Base-by-base conservation (phyloP, 768 basidiomycete genomes). In the Agrocybe praecox region DNA sequence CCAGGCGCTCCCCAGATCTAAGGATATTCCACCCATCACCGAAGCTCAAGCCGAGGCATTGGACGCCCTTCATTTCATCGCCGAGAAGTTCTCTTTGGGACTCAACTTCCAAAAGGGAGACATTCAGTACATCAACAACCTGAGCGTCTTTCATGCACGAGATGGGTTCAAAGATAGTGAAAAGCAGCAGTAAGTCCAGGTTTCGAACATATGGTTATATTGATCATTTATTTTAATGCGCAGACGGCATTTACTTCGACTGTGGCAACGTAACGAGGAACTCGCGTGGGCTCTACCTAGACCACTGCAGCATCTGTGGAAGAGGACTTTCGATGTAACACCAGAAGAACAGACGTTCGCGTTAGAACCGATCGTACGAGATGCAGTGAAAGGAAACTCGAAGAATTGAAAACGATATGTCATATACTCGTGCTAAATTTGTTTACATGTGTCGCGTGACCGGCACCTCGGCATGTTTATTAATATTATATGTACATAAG, bases 11-110 rank as follows among this genome's bases (percentile, higher is more conserved):
- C 62, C 67, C 2, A 74, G 80, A 23, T 72, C 68, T 18, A 44
- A 69, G 17, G 53, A 74, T 46, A 78, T 80, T 47, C 76, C 78
- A 8, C 76, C 78, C 1, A 77, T 81, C 55, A 76, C 76, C 5
- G 80, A 81, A 61, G 78, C 77, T 5, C 80, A 81, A 53, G 80
- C 80, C 0, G 80, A 81, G 60, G 78, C 80, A 6, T 69, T 81
- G 14, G 79, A 80, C 50, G 69, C 74, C 2, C 61, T 80, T 18
- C 80, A 80, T 60, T 81, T 76, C 66, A 58, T 76, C 12, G 80
- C 74, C 1, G 76, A 79, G 56, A 77, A 77, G 56, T 73, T 72
- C 58, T 73, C 74, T 21, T 62, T 81, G 3, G 75, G 67, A 1
- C 69, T 81, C 46, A 79, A 79, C 55, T 79, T 81, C 65, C 69